These are phyloP conservation scores for Epithele typhae DNA, from an alignment of 768 basidiomycete species.

Conservation along the genomic window DNA sequence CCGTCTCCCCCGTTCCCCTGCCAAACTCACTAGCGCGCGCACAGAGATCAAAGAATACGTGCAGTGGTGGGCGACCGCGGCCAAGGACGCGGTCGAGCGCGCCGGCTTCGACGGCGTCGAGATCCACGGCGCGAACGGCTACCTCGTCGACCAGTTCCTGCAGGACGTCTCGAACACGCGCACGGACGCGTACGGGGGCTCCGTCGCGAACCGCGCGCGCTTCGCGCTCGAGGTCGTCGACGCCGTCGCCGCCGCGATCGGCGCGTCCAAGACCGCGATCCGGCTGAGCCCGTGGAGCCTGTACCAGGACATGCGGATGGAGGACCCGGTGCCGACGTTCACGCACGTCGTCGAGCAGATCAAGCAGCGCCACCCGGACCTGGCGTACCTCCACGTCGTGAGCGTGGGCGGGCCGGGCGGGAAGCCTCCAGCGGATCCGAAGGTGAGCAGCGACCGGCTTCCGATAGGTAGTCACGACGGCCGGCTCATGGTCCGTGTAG, in stretches of 20 bases:
- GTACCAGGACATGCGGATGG: constrained; percentile 39
- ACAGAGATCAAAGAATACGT: constrained; percentile 35
- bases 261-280: constrained; percentile 35
- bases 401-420: constrained; percentile 15
- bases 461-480: not conserved
- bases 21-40: not conserved
- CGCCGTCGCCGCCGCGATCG: constrained; percentile 35
- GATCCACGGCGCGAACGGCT: constrained; percentile 26
- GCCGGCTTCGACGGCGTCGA: constrained; percentile 27
- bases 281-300: constrained; percentile 34
- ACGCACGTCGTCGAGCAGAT: constrained; percentile 39
- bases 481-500: constrained; percentile 3
- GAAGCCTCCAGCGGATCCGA: not conserved
- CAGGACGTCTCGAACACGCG: constrained; percentile 37
- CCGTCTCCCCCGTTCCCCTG: not conserved
- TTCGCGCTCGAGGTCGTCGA: constrained; percentile 41
- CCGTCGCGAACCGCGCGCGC: constrained; percentile 39
- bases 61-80: constrained; percentile 22
- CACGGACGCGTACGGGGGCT: constrained; percentile 47
- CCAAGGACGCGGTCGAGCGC: constrained; percentile 26
- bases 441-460: not conserved
- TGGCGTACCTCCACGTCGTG: constrained; percentile 34
- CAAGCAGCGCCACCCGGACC: constrained; percentile 31
- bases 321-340: constrained; percentile 49
- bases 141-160: constrained; percentile 38